A percentile compares a stretch with the other conserved stretches of the same genome.
Conservation (phyloP, 192 early-diverging fungal species). For the Mortierella antarctica region DNA sequence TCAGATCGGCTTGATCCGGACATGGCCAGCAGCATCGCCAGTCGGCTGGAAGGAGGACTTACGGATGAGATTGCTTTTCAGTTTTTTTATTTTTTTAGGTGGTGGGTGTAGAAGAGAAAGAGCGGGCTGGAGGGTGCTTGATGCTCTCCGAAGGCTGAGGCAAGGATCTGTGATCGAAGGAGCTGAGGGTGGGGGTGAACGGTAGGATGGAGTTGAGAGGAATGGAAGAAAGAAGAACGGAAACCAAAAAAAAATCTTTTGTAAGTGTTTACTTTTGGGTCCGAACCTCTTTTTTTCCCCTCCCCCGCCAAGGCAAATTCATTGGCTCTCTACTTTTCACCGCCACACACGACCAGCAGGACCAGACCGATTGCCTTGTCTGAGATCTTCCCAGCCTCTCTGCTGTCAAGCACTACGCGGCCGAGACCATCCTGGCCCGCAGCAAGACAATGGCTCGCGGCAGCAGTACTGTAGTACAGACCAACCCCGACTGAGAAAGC, state of each 20-base stretch:
- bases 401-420: too few species aligned
- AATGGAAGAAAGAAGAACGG: constrained; percentile 17
- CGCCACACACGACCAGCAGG: constrained; percentile 4
- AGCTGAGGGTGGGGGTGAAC: not conserved
- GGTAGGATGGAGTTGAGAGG: constrained; percentile 2
- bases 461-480: too few species aligned
- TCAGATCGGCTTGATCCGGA: not conserved
- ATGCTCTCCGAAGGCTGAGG: not conserved
- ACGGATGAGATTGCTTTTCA: constrained; percentile 26
- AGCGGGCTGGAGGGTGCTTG: not conserved
- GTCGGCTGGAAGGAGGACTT: not conserved
- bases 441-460: too few species aligned
- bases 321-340: not conserved
- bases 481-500: too few species aligned
- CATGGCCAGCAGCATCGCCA: too few species aligned
- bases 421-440: too few species aligned
- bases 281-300: not conserved
- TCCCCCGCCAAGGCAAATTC: not conserved
- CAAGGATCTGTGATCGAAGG: too few species aligned
- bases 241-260: constrained; percentile 13
- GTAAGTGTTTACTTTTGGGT: not conserved
- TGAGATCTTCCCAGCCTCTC: too few species aligned
- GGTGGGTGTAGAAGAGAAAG: not conserved
- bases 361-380: too few species aligned
- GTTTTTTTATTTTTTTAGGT: constrained; percentile 10